These are phyloP conservation scores for Ascobolus immersus DNA, from an alignment of 495 filamentous ascomycete genomes.

Conservation along the genomic window DNA sequence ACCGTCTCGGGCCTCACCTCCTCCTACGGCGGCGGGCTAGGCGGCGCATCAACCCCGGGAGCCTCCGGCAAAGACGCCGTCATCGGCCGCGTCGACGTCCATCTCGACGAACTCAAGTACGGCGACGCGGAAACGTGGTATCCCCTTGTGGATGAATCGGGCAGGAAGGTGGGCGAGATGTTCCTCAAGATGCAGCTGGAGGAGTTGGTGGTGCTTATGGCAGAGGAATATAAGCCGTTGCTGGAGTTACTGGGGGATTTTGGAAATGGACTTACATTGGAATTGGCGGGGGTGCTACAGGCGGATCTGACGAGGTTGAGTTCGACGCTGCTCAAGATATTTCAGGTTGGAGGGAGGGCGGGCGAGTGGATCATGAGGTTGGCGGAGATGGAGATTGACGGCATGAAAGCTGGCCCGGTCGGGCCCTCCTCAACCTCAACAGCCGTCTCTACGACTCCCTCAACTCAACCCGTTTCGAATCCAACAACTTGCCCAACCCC, in stretches of 20 bases:
- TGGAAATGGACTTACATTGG: constrained; percentile 52
- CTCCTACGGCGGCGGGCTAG: constrained; percentile 14
- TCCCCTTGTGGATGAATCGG: constrained; percentile 45
- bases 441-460: background rate
- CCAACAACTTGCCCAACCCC: no score
- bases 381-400: constrained; percentile 93
- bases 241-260: constrained; percentile 49
- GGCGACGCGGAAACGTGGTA: constrained; percentile 80
- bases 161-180: constrained; percentile 58
- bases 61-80: constrained; percentile 26
- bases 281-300: constrained; percentile 58
- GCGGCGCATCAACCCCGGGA: constrained; percentile 13
- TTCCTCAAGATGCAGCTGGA: constrained; percentile 62
- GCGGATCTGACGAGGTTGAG: constrained; percentile 53
- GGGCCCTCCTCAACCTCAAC: background rate
- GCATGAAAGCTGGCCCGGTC: constrained; percentile 25
- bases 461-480: constrained; percentile 3
- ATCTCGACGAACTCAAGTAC: constrained; percentile 58
- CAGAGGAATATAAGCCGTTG: constrained; percentile 58
- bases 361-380: constrained; percentile 79
- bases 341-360: constrained; percentile 73
- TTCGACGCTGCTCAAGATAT: constrained; percentile 77
- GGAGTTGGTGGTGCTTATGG: constrained; percentile 69
- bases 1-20: constrained; percentile 12
- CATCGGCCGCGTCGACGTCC: constrained; percentile 56